Conservation (phyloP, 1,284 basidiomycete species). For the Sporisorium iseilematis-ciliati region DNA sequence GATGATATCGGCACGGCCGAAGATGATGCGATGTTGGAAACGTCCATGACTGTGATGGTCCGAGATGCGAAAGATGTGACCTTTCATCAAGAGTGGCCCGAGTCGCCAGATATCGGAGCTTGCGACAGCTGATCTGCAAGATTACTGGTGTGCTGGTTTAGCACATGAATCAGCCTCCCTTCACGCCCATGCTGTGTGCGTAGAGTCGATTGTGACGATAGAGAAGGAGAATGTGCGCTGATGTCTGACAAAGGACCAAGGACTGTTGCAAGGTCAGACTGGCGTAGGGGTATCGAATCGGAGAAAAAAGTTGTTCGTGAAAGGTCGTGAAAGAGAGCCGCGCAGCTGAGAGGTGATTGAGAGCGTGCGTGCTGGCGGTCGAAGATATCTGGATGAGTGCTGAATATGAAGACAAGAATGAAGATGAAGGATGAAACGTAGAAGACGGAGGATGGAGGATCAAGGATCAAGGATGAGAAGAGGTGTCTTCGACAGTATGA, state of each 20-base stretch:
- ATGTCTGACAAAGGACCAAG: background rate
- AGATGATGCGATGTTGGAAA: background rate
- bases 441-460: background rate
- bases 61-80: background rate
- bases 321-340: conserved; percentile 20
- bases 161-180: background rate
- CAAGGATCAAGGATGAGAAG: conserved; percentile 2
- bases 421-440: background rate
- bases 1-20: conserved; percentile 13
- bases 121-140: background rate
- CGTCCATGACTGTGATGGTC: conserved; percentile 6
- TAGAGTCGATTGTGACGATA: background rate
- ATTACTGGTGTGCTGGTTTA: background rate
- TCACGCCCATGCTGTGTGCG: background rate
- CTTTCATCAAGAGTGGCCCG: too few species aligned
- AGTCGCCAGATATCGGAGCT: too few species aligned
- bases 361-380: background rate
- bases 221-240: background rate
- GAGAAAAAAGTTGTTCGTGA: conserved; percentile 15
- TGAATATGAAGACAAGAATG: background rate
- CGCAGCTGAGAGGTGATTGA: background rate
- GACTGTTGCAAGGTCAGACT: conserved; percentile 1
- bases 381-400: background rate
- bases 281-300: conserved; percentile 14
- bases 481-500: background rate